Conservation (phyloP, 257 asterid genomes). For the Capsicum rhomboideum region DNA sequence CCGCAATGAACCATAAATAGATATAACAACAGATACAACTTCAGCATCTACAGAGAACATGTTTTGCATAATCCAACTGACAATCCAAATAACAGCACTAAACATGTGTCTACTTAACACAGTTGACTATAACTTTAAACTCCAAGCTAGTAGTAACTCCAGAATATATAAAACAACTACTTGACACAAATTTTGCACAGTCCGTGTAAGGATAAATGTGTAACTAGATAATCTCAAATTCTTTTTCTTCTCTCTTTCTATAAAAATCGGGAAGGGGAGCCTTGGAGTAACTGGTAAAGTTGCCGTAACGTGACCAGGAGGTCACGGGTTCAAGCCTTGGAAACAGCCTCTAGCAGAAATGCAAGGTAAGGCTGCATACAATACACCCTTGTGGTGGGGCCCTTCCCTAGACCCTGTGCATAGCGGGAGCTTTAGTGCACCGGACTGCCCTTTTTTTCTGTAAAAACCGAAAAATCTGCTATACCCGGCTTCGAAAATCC, state of each 20-base stretch:
- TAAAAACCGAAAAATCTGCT: neutral
- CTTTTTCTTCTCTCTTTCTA: neutral
- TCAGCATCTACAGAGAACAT: neutral
- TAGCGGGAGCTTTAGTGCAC: no score
- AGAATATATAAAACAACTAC: neutral
- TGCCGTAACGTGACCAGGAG: no score
- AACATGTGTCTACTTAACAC: neutral
- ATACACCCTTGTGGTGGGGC: no score
- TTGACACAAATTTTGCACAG: neutral
- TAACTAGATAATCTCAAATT: neutral
- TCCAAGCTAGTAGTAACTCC: neutral
- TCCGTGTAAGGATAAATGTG: neutral
- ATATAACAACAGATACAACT: neutral
- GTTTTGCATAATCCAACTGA: neutral
- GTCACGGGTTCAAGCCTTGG: no score
- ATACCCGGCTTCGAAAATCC: neutral
- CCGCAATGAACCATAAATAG: neutral
- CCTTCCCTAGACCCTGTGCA: no score
- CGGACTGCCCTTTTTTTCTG: no score
- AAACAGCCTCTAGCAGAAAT: no score
- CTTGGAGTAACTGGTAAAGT: no score
- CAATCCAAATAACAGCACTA: neutral
- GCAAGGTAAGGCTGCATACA: no score
- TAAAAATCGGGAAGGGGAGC: no score
- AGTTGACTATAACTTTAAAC: neutral